Evolutionary conservation across 768 basidiomycete species (phyloP).

Genomic region (Udeniomyces megalosporus): DNA sequence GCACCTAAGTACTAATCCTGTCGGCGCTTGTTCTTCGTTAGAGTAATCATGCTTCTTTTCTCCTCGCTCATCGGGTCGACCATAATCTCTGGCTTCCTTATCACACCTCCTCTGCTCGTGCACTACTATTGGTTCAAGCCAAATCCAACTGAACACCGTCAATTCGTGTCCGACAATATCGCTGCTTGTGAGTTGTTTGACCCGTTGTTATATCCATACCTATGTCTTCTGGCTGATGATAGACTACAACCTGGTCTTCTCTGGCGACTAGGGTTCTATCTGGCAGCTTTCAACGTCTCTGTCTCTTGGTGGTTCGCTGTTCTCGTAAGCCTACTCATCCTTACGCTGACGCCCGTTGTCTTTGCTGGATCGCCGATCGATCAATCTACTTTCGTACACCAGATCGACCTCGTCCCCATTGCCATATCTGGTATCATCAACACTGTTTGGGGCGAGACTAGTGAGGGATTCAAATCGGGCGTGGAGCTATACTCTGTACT

Average conservation of each 20-base stretch:
- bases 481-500: conserved; percentile 56
- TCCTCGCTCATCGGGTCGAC: conserved; percentile 58
- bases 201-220: conserved; percentile 22
- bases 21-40: background rate
- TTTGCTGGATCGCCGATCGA: too few relatives aligned
- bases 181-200: conserved; percentile 37
- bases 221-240: too few relatives aligned
- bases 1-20: background rate
- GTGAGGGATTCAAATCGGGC: conserved; percentile 47
- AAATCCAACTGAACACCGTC: conserved; percentile 47
- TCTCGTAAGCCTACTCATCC: conserved; percentile 50
- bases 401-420: background rate
- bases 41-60: conserved; percentile 36
- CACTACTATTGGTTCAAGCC: conserved; percentile 47
- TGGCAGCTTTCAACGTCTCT: conserved; percentile 59
- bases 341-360: background rate
- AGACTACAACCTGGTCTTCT: too few relatives aligned
- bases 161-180: conserved; percentile 24
- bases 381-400: background rate
- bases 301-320: conserved; percentile 65
- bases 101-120: conserved; percentile 45
- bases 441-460: conserved; percentile 57
- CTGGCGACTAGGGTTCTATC: too few relatives aligned
- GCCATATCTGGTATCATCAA: background rate
- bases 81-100: conserved; percentile 45